Evolutionary conservation across 1,284 basidiomycete genomes (phyloP), one percentile per base, ranked within the genome.

Genomic region (Moesziomyces aphidis): DNA sequence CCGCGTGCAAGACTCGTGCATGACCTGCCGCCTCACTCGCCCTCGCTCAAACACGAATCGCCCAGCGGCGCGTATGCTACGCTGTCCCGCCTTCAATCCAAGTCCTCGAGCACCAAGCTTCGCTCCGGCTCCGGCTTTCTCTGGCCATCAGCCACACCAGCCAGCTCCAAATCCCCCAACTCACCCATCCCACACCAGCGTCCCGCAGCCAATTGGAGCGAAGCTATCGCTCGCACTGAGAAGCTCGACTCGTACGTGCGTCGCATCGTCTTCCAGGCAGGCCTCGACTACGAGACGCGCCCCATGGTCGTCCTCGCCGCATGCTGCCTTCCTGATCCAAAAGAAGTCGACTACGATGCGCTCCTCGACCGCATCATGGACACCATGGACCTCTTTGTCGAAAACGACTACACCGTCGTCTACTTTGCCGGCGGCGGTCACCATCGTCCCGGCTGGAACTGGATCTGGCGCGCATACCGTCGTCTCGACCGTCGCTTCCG

Each of bases 221-320:
- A 75, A 50, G 58, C 63, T 24, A 45, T 75, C 5, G 70, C 73
- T 10, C 70, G 78, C 21, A 63, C 64, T 24, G 73, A 79, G 22
- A 68, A 67, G 47, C 55, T 84, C 31, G 82, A 91, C 79, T 88
- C 90, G 21, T 88, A 91, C 42, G 89, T 93, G 86, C 83, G 86
- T 39, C 89, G 87, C 80, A 87, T 93, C 85, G 92, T 94, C 54
- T 93, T 92, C 75, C 93, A 93, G 81, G 92, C 93, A 43, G 92
- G 93, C 1, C 91, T 94, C 58, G 93, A 94, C 85, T 93, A 89
- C 78, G 92, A 93, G 91, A 93, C 92, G 54, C 88, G 92, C 73
- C 93, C 92, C 52, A 93, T 94, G 92, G 91, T 94, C 21, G 89
- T 94, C 51, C 86, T 94, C 71, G 92, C 90, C 68, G 92, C 92